Percentiles rank a stretch among this genome's conserved stretches.
phyloP scores from a whole-genome alignment of 2,329 filamentous ascomycete species.

The Neobulgaria alba region DNA sequence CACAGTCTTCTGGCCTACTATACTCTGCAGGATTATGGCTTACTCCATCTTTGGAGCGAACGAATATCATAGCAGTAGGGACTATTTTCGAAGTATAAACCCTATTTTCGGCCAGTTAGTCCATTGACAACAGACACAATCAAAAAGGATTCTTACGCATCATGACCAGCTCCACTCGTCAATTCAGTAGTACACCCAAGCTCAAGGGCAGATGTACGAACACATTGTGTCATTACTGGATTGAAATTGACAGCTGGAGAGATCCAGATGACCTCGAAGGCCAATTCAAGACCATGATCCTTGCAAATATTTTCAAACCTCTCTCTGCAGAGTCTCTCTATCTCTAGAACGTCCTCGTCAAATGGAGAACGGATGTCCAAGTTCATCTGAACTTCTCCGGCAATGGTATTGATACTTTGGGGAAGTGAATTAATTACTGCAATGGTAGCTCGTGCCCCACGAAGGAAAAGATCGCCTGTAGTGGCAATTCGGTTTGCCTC shows the following conservation, averaged over 20 bases:
- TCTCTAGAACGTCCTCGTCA: conserved; percentile 16
- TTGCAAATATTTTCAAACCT: too few relatives aligned
- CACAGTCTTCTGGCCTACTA: conserved; percentile 49
- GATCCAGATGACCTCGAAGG: too few relatives aligned
- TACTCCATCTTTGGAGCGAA: conserved; percentile 52
- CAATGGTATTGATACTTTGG: conserved; percentile 18
- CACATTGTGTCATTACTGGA: conserved; percentile 15
- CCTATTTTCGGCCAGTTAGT: too few relatives aligned
- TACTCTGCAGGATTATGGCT: conserved; percentile 57
- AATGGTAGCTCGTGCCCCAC: conserved; percentile 19
- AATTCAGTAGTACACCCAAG: conserved; percentile 21
- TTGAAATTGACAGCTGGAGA: conserved; percentile 20
- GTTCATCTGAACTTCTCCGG: conserved; percentile 20
- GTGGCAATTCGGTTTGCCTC: conserved; percentile 16
- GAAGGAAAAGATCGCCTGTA: too few relatives aligned
- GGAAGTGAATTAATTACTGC: conserved; percentile 20
- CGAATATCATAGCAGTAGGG: conserved; percentile 54
- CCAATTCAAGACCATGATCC: too few relatives aligned
- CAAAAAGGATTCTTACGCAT: too few relatives aligned
- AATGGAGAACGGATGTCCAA: conserved; percentile 20
- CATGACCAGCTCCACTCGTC: conserved; percentile 22
- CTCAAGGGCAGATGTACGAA: conserved; percentile 16
- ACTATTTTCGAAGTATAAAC: conserved; percentile 18
- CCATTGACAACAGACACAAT: too few relatives aligned
- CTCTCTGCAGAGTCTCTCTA: too few relatives aligned